Base-by-base conservation (phyloP, 257 asterid species). In the Solanum piurae region DNA sequence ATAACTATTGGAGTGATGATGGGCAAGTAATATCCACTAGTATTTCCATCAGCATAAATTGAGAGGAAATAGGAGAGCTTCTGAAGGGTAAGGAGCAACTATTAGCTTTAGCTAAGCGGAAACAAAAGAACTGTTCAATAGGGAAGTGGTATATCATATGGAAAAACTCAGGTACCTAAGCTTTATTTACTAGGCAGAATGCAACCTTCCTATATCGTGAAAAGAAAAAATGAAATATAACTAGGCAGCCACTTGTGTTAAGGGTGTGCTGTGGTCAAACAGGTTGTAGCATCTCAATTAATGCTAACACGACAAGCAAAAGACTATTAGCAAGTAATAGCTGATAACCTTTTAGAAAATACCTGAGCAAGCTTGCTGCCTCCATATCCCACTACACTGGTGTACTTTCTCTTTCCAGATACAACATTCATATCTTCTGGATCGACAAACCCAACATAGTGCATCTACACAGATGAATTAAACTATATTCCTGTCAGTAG, bases 321-420 rank as follows among this genome's bases (percentile, higher is more conserved):
- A 46, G 14, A 44, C 18, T 14, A 42, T 44, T 14, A 27, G 40
- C 66, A 27, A 9, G 85, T 79, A 49, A 82, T 49, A 82, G 44
- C 69, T 46, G 60, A 82, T 10, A 82, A 49, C 69, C 37, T 79
- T 82, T 49, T 29, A 18, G 12, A 82, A 87, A 89, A 86, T 85
- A 94, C 99, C 99, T 96, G 97, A 83, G 98, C 99, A 83, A 97
- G 93, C 92, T 97, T 96, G 90, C 99, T 94, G 95, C 94, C 90
- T 21, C 93, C 87, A 86, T 97, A 97, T 87, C 98, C 99, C 87
- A 94, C 91, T 92, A 93, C 73, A 91, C 99, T 95, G 38, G 95
- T 87, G 90, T 90, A 97, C 93, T 92, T 95, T 89, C 97, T 92
- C 90, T 95, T 96, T 55, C 98, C 98, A 86, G 98, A 94, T 68